Base-by-base conservation (phyloP, 805 yeast species). In the Lipomyces kockii region DNA sequence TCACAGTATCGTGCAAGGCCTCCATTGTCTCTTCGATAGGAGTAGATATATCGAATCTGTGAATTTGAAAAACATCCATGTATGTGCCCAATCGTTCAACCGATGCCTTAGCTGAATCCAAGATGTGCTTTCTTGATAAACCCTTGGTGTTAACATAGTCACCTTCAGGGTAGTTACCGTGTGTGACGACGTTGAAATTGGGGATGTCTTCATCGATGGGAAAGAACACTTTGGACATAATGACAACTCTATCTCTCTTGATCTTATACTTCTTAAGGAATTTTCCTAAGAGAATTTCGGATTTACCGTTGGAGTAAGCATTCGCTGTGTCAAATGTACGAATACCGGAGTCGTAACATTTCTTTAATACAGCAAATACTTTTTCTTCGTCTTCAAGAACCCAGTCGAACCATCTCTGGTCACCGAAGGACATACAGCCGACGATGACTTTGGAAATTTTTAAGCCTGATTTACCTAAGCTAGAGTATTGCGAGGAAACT, bases 1-100 rank as follows among this genome's bases (percentile, higher is more conserved):
- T 78, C 25, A 84, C 83, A 27, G 83, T 80, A 66, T 83, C 85
- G 74, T 86, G 83, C 71, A 86, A 78, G 0, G 88, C 83, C 72
- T 77, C 81, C 87, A 86, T 85, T 43, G 80, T 83, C 72, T 86
- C 89, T 58, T 80, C 80, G 64, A 80, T 79, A 37, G 87, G 85
- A 3, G 84, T 81, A 3, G 76, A 71, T 20, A 70, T 71, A 74
- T 86, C 89, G 60, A 81, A 75, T 66, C 89, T 76, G 75, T 86
- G 89, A 71, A 86, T 83, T 75, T 86, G 89, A 25, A 80, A 78
- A 17, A 86, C 81, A 73, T 83, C 86, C 58, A 82, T 79, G 70
- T 82, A 81, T 4, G 85, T 83, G 2, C 85, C 85, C 63, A 83
- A 76, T 57, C 85, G 75, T 46, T 49, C 32, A 8, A 78, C 78